Evolutionary conservation across 768 basidiomycete genomes (phyloP).

Genomic region (Pisolithus tinctorius): DNA sequence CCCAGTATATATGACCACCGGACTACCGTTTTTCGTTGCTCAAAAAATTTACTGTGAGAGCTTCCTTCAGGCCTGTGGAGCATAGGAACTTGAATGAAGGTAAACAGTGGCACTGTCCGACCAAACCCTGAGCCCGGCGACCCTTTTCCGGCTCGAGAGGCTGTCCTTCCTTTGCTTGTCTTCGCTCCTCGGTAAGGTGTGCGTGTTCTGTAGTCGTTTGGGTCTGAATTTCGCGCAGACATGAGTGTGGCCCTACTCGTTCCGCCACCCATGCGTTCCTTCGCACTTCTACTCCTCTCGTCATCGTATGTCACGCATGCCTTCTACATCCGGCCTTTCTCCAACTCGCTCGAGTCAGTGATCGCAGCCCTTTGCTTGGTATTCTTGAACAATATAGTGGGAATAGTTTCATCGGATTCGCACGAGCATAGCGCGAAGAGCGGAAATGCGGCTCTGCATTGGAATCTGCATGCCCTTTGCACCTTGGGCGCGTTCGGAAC

Average conservation of each 20-base stretch:
- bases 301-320: slow-evolving; percentile 32
- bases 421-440: slow-evolving; percentile 1
- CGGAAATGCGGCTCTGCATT: background rate
- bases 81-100: slow-evolving; percentile 5
- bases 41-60: slow-evolving; percentile 4
- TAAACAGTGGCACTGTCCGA: slow-evolving; percentile 8
- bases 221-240: slow-evolving; percentile 16
- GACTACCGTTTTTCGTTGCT: slow-evolving; percentile 22
- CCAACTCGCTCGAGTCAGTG: slow-evolving; percentile 31
- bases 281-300: slow-evolving; percentile 23
- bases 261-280: slow-evolving; percentile 11
- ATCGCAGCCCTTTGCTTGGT: slow-evolving; percentile 25
- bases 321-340: slow-evolving; percentile 35
- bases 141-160: slow-evolving; percentile 26
- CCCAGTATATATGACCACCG: slow-evolving; percentile 27
- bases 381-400: slow-evolving; percentile 14
- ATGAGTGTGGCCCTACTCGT: slow-evolving; percentile 18
- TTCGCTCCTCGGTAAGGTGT: slow-evolving; percentile 25
- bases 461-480: slow-evolving; percentile 20
- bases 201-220: background rate
- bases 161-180: slow-evolving; percentile 26
- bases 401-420: background rate
- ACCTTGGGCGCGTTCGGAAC: slow-evolving; percentile 21
- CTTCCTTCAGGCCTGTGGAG: slow-evolving; percentile 16
- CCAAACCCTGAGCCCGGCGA: slow-evolving; percentile 3